Evolutionary conservation across 805 yeast species (phyloP), one percentile per base, ranked within the genome.

Genomic region (Wickerhamiella bombiphila): DNA sequence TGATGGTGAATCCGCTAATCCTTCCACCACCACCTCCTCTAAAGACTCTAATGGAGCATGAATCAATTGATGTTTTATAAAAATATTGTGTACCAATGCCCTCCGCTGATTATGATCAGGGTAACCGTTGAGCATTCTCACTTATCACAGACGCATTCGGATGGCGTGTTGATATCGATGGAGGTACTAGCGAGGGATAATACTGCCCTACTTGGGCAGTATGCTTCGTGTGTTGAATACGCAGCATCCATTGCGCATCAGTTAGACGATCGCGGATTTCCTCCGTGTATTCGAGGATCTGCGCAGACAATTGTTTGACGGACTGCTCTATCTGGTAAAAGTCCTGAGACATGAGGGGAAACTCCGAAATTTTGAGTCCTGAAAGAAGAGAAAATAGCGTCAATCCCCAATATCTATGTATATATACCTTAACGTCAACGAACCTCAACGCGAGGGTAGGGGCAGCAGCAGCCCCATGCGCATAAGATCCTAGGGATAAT

Each of bases 181-280:
- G 9, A n/a, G 31, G 17, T 29, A n/a, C 31, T 29, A 22, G 33
- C 19, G 5, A 19, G 5, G 22, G 21, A n/a, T 14, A 6, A n/a
- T 17, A 8, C 22, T 14, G 33, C 9, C 14, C 5, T 17, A 30
- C 14, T 22, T 7, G n/a, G n/a, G n/a, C n/a, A n/a, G n/a, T n/a
- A n/a, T n/a, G n/a, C n/a, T n/a, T n/a, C n/a, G 22, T 16, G 8
- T 20, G 22, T n/a, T 17, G 20, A 17, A 19, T 19, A 13, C 16
- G 33, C n/a, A 30, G 19, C 11, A 30, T 20, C 18, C 33, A 30
- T 19, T 30, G 33, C 7, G 33, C 33, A 5, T 30, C 33, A 13
- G 18, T 19, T 13, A 30, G 5, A 8, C 33, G 20, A 8, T 30
- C 33, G 33, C 33, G 33, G 5, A 30, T 30, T n/a, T 30, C 33